Evolutionary conservation across 78 protist genomes (phyloP), one percentile per base, ranked within the genome.

Genomic region (Pelomyxa schiedti): DNA sequence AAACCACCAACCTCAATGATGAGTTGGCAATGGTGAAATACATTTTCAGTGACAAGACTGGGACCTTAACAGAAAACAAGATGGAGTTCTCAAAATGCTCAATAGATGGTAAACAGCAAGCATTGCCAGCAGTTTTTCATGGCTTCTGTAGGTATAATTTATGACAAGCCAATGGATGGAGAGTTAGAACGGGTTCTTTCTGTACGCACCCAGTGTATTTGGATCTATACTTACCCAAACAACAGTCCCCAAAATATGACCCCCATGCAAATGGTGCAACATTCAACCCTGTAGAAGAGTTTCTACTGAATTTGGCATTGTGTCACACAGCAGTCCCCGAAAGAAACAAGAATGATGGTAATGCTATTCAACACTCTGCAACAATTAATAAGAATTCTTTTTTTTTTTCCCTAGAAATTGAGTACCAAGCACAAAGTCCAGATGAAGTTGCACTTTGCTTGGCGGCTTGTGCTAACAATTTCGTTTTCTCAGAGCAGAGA

Each of bases 391-490:
- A n/a, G n/a, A n/a, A n/a, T n/a, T n/a, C n/a, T n/a, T n/a, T n/a
- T n/a, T n/a, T n/a, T n/a, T n/a, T n/a, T n/a, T n/a, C n/a, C n/a
- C 16, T 16, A 35, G 72, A 69, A 32, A 58, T 43, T 8, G 75
- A 35, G 24, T 77, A 69, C 28, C 75, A 76, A 66, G 39, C 79
- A 26, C 67, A 72, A 28, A 74, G 89, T 2, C 92, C 95, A 4
- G 95, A 91, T 70, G 95, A 91, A 43, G 70, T 77, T 1, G 84
- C 90, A 26, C 69, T 91, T 2, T 88, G 78, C n/a, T 40, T 53
- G 29, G 85, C 90, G 1, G 93, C 97, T 3, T 6, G 52, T 32
- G 32, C 80, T 71, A 79, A 87, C 63, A 89, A 91, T 2, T 88
- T 71, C 26, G 80, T 72, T 1, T 91, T 86, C 69, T 8, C 24